Base-by-base conservation (phyloP, 805 yeast species). In the Tetrapisispora phaffii region DNA sequence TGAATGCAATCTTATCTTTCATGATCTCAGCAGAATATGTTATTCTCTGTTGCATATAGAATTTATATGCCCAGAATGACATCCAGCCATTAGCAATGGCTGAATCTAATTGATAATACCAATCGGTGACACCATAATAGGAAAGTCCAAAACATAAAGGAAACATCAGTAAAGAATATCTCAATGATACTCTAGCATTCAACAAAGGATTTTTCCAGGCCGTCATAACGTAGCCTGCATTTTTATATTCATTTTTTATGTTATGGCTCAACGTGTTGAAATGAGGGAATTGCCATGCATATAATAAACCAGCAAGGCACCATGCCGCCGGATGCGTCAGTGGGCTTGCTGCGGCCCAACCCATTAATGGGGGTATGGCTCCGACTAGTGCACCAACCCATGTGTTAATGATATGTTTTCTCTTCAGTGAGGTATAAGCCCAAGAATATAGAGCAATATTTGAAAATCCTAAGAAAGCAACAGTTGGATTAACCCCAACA, bases 331-430 rank as follows among this genome's bases (percentile, higher is more conserved):
- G 96, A 50, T 87, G 85, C 2, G 74, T 53, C 32, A 89, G 66
- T 0, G 88, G 76, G 3, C 86, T 78, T 12, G 96, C 84, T 0
- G 90, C 87, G 2, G 96, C 96, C 98, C 98, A 93, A 2, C 98
- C 98, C 98, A 93, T 93, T 42, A 93, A 72, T 19, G 98, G 98
- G 0, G 98, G 98, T 39, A 93, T 85, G 0, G 97, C 98, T 4
- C 98, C 98, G 4, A 93, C 98, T n/a, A 93, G 62, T 0, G 98
- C 98, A 17, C 98, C 98, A 2, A 93, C 93, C 98, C 98, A 93
- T 0, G 98, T 93, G 63, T 93, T 93, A 34, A 85, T 62, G 42
- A 93, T 90, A 21, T 85, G 80, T 48, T 73, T 77, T 45, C 98
- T 74, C 60, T 93, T 93, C 61, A 93, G 67, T 0, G 96, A 82